Evolutionary conservation across 2,329 filamentous ascomycete genomes (phyloP), one percentile per base, ranked within the genome.

Genomic region (Pseudogymnoascus sp.): DNA sequence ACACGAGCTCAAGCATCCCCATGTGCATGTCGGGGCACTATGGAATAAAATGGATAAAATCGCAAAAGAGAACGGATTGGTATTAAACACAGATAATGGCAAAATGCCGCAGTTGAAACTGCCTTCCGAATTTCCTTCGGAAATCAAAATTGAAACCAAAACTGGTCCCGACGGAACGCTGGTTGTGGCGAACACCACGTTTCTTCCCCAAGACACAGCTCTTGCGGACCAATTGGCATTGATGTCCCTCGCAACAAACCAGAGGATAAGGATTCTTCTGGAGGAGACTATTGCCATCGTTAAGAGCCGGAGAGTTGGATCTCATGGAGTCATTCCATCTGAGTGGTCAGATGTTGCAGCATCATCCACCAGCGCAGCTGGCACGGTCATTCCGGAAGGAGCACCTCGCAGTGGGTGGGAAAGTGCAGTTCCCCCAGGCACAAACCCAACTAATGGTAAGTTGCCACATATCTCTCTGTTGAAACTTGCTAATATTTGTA

Each of bases 181-280:
- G 22, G 80, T 90, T 2, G 75, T 82, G 41, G 86, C 86, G 1
- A 81, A 79, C 12, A 86, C 86, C 2, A 84, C 85, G 18, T 90
- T 88, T 60, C 83, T 95, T 37, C 83, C 94, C 0, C 85, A 88
- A 36, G 88, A 92, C 43, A 85, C 89, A 1, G 86, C 83, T 60
- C 78, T 96, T 35, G 87, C 89, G 12, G 92, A 96, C 64, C 89
- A 97, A 66, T 76, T 97, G 47, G 88, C 90, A 25, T 79, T 97
- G 14, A 73, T 97, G 62, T 94, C 91, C 5, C 81, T 97, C 61
- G 89, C 90, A 16, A 86, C 90, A 8, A 90, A 93, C 70, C 88
- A 95, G 67, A 83, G 91, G 28, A 68, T 97, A 37, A 82, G 89
- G 60, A 84, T 86, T 11, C 75, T 97, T 30, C 71, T 97, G 3